Base-by-base conservation (phyloP, 805 yeast genomes). In the Sungouiella thailandica region DNA sequence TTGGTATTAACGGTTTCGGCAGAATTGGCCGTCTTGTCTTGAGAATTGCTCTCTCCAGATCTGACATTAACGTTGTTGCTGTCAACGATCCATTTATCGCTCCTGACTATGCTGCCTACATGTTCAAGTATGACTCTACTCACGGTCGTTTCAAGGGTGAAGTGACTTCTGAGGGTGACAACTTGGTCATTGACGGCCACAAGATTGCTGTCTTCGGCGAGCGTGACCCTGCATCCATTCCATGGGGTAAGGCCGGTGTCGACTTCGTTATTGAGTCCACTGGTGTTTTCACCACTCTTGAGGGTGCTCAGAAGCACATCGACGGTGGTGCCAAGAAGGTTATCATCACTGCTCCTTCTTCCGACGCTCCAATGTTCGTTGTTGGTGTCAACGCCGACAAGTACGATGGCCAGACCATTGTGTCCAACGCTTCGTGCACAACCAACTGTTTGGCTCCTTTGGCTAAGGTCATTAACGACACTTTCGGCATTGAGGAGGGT, bases 1-100 rank as follows among this genome's bases (percentile, higher is more conserved):
- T 85, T 65, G 95, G 95, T 70, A 86, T 85, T 64, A 85, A 85
- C 79, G 95, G 95, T 55, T 85, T 85, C 82, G 95, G 95, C 57
- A 81, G 95, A 70, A 85, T 85, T 58, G 95, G 95, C 50, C 85
- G 95, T 70, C 76, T 85, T 53, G 95, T 80, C 47, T 70, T 86
- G 55, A 81, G 95, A 74, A 74, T 83, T 60, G 94, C 94, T 44
- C 68, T 85, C 47, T 48, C 62, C 41, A 78, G 86, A 76, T 62
- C 70, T 39, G 88, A 81, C 68, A 80, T 87, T 57, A 75, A 83
- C 54, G 82, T 87, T 47, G 85, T 84, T 47, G 94, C 94, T 49
- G 71, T 87, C 76, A 87, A 87, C 66, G 93, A 87, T 66, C 96
- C 96, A 44, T 86, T 84, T 75, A 87, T 86, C 56, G 78, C 78